Base-by-base conservation (phyloP, 129 eudicot species). In the Tanacetum coccineum region DNA sequence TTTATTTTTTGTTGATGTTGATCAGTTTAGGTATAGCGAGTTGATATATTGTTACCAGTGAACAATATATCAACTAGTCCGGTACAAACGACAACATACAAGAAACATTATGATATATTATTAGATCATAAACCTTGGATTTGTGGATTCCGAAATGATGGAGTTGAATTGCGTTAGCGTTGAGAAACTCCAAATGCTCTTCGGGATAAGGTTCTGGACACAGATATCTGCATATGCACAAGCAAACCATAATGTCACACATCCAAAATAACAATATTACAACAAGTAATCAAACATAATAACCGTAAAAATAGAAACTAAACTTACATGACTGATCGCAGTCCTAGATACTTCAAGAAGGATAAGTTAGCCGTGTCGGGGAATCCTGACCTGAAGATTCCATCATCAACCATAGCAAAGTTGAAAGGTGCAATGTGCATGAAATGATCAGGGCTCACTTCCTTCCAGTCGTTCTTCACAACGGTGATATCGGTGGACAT, bases 121-220 rank as follows among this genome's bases (percentile, higher is more conserved):
- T 6, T 36, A 36, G 9, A 36, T 36, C 40, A 54, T 6, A 18
- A 56, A 85, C 91, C 87, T 85, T 85, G 4, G 79, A 79, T 25
- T 78, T 80, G 28, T 80, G 83, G 6, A 86, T 77, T 28, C 78
- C 88, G 11, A 82, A 77, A 36, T 86, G 87, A 46, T 74, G 70
- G 21, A 82, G 83, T 13, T 61, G 79, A 75, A 86, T 80, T 13
- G 82, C 83, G 65, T 80, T 82, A 14, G 65, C 71, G 2, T 72
- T 78, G 53, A 86, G 68, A 61, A 82, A 82, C 70, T 72, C 59
- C 59, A 68, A 19, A 58, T 80, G 80, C 25, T 60, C 79, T 62
- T 74, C 74, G 15, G 88, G 88, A 73, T 82, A 82, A 17, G 88
- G 85, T 60, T 86, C 88, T 14, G 78, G 79, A 62, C 88, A 86